Conservation (phyloP, 176 grass and related monocot species). For the Pontederia crassipes region DNA sequence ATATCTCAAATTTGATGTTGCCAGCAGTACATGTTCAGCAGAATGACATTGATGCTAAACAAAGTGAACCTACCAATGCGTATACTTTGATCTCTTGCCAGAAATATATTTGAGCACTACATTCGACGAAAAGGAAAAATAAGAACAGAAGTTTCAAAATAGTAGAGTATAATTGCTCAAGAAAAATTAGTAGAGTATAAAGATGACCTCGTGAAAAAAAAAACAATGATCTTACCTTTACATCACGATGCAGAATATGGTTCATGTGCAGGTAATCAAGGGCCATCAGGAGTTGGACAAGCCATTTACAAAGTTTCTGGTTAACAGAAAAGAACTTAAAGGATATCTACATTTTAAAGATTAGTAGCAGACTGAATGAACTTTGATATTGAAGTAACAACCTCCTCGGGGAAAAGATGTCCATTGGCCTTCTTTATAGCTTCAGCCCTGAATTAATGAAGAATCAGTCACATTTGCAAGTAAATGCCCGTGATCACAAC, state of each 20-base stretch:
- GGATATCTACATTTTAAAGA: conserved; percentile 5
- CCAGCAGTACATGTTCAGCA: too few species aligned
- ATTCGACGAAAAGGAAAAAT: conserved; percentile 17
- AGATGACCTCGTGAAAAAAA: too few species aligned
- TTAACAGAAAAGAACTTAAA: conserved; percentile 16
- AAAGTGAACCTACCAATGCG: conserved; percentile 55
- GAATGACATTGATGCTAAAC: conserved; percentile 7
- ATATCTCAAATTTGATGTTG: too few species aligned
- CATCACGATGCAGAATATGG: conserved; percentile 88
- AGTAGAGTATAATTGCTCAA: not conserved
- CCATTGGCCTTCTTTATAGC: conserved; percentile 72
- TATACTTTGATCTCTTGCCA: conserved; percentile 87
- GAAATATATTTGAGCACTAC: conserved; percentile 96
- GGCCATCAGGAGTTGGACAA: conserved; percentile 80
- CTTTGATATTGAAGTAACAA: conserved; percentile 20
- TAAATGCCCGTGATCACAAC: not conserved
- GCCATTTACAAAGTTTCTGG: conserved; percentile 71
- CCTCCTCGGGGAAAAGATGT: conserved; percentile 73
- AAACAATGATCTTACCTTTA: conserved; percentile 41
- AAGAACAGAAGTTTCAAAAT: conserved; percentile 5
- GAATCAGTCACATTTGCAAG: not conserved
- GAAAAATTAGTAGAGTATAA: not conserved
- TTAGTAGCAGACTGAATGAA: not conserved
- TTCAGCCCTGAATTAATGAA: conserved; percentile 43
- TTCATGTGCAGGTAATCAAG: conserved; percentile 85